phyloP scores from a whole-genome alignment of 2,329 filamentous ascomycete species.

The Leptographium procerum region DNA sequence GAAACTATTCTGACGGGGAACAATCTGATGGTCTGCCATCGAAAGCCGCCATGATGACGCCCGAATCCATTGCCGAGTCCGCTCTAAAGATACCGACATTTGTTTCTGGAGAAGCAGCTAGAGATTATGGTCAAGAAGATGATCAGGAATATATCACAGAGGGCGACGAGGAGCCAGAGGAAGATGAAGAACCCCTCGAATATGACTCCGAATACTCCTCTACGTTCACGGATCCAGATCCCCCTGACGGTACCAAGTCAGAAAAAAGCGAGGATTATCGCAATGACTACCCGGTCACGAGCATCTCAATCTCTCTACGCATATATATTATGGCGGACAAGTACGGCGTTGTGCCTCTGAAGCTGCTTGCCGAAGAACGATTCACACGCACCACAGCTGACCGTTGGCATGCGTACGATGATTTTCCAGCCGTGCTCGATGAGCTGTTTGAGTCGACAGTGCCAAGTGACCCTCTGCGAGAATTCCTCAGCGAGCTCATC shows the following conservation, averaged over 20 bases:
- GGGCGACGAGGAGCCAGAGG: neutral
- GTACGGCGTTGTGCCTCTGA: neutral
- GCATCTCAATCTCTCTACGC: neutral
- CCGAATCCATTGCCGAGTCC: neutral
- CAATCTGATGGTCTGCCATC: neutral
- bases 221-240: neutral
- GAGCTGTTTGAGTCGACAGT: neutral
- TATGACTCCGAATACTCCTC: neutral
- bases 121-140: neutral
- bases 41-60: neutral
- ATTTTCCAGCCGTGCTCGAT: neutral
- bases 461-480: neutral
- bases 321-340: neutral
- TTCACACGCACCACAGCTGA: neutral
- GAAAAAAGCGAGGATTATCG: neutral
- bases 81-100: neutral
- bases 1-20: neutral
- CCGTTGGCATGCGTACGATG: neutral
- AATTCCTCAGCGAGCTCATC: neutral
- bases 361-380: neutral
- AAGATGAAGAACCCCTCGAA: neutral
- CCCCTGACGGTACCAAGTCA: neutral
- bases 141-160: neutral
- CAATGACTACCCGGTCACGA: neutral
- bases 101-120: neutral